A percentile compares a stretch with the other conserved stretches of the same genome.
These are phyloP conservation scores for Cryphonectria carpinicola DNA, from an alignment of 2,329 filamentous ascomycete genomes.

Conservation along the genomic window DNA sequence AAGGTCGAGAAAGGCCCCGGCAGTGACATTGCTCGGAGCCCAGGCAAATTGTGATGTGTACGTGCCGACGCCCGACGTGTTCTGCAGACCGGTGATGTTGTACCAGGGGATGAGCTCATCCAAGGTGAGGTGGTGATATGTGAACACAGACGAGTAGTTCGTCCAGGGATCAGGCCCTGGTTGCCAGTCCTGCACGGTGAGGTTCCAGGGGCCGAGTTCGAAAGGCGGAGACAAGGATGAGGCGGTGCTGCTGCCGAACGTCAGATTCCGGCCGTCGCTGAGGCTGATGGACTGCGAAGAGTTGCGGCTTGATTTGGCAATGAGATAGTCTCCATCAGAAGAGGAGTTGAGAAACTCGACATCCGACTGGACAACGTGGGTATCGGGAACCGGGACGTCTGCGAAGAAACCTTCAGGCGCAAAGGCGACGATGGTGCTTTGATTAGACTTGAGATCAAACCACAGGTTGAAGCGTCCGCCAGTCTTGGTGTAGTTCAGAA, in stretches of 20 bases:
- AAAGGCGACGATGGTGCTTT: conserved; percentile 19
- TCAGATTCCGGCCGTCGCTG: conserved; percentile 9
- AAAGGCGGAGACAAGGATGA: not conserved
- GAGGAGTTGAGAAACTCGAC: conserved; percentile 1
- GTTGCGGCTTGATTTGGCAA: conserved; percentile 10
- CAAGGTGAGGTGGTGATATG: conserved; percentile 15
- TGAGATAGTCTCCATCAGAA: not conserved
- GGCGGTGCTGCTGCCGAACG: not conserved
- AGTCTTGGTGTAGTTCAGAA: conserved; percentile 11
- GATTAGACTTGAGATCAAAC: conserved; percentile 17
- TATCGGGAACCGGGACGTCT: not conserved
- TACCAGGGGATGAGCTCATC: conserved; percentile 17
- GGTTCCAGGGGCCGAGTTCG: conserved; percentile 13
- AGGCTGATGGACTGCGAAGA: not conserved
- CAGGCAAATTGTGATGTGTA: conserved; percentile 14
- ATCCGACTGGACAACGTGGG: conserved; percentile 4
- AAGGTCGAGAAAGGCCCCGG: conserved; percentile 16
- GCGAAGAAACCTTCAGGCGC: conserved; percentile 16
- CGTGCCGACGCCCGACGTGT: conserved; percentile 17
- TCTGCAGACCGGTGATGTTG: conserved; percentile 17
- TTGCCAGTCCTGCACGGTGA: conserved; percentile 22
- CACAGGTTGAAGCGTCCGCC: conserved; percentile 10
- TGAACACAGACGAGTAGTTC: conserved; percentile 14
- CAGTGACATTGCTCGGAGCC: conserved; percentile 6
- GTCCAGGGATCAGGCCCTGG: conserved; percentile 13